Conservation (phyloP, 805 yeast species). For the Schwanniomyces sp. region DNA sequence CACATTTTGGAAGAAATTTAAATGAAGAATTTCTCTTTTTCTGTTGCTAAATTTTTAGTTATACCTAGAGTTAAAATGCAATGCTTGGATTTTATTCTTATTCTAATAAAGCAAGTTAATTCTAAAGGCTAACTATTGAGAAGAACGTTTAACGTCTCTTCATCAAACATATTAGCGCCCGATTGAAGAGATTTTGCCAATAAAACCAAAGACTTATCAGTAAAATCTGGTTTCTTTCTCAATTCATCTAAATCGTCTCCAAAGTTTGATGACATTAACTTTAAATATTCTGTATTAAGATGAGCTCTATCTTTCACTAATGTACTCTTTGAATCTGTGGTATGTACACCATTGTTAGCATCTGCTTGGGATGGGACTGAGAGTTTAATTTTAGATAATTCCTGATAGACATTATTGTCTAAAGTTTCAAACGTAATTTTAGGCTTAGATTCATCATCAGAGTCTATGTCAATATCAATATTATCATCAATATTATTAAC, state of each 20-base stretch:
- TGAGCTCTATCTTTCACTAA: constrained; percentile 30
- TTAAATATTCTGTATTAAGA: constrained; percentile 52
- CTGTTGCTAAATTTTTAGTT: too few species aligned
- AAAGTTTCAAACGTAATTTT: constrained; percentile 17
- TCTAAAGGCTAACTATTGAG: constrained; percentile 1
- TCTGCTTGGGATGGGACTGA: constrained; percentile 21
- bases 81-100: not conserved
- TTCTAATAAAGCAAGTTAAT: not conserved
- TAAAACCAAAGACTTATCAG: constrained; percentile 52
- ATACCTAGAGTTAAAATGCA: too few species aligned
- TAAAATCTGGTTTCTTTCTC: constrained; percentile 64
- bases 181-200: constrained; percentile 59
- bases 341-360: constrained; percentile 8
- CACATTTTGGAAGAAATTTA: too few species aligned
- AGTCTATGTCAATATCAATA: constrained; percentile 30
- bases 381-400: constrained; percentile 22
- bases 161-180: constrained; percentile 60
- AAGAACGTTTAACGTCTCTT: constrained; percentile 40
- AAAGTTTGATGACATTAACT: constrained; percentile 55
- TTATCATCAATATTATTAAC: constrained; percentile 13
- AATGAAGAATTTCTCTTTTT: too few species aligned
- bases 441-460: constrained; percentile 21
- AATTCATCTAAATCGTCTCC: constrained; percentile 61
- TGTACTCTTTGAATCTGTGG: constrained; percentile 17
- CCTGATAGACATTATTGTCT: constrained; percentile 14